These are phyloP conservation scores for Poa pratensis DNA, from an alignment of 176 grass and related monocot species.

Conservation along the genomic window DNA sequence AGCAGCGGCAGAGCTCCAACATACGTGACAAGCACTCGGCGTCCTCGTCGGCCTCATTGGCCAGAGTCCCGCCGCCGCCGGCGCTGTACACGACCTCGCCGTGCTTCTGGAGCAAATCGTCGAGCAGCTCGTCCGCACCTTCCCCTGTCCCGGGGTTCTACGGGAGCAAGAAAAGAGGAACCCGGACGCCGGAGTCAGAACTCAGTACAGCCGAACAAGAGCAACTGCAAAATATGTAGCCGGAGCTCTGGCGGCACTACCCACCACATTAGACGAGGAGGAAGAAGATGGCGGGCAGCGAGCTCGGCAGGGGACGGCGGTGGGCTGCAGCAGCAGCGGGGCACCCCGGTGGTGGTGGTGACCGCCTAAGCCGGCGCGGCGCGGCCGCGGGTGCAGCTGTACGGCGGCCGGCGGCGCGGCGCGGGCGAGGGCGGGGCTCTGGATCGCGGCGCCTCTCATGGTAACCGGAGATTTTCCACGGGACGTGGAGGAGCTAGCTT, in stretches of 20 bases:
- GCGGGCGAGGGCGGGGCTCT: slow-evolving; percentile 38
- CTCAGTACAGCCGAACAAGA: background rate
- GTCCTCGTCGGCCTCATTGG: slow-evolving; percentile 71
- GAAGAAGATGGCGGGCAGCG: slow-evolving; percentile 44
- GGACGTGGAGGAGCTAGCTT: slow-evolving; percentile 22
- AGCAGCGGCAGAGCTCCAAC: background rate
- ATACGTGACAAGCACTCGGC: slow-evolving; percentile 84
- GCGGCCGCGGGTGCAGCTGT: background rate
- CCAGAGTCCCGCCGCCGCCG: slow-evolving; percentile 26
- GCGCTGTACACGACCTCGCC: slow-evolving; percentile 85
- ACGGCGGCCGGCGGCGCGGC: background rate
- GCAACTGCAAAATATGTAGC: background rate
- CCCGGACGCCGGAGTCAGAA: background rate
- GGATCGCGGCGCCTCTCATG: slow-evolving; percentile 46
- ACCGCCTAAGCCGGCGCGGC: background rate
- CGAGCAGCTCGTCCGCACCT: slow-evolving; percentile 77
- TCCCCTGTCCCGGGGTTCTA: slow-evolving; percentile 52
- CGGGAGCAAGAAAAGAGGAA: background rate
- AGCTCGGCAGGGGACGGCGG: slow-evolving; percentile 29
- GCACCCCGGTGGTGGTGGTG: slow-evolving; percentile 28
- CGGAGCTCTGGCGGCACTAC: background rate
- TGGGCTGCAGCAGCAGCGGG: background rate
- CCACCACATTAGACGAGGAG: slow-evolving; percentile 52
- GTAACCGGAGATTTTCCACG: background rate
- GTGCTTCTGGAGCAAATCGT: slow-evolving; percentile 89